These are phyloP conservation scores for Lachancea thermotolerans DNA, from an alignment of 805 yeast species.

Conservation along the genomic window DNA sequence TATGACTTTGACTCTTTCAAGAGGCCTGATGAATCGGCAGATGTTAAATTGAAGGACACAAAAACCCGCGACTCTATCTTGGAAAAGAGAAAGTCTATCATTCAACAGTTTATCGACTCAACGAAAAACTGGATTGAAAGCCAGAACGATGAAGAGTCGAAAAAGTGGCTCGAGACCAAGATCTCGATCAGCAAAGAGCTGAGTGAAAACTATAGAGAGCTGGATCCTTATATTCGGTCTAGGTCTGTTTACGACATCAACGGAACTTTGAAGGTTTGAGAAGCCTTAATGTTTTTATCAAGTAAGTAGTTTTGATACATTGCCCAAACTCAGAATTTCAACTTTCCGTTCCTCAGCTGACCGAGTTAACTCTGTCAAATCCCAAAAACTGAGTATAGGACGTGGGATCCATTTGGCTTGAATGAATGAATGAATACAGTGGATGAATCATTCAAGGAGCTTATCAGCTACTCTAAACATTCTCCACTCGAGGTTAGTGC, in stretches of 20 bases:
- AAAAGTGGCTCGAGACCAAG: slow-evolving; percentile 46
- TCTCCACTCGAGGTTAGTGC: neutral
- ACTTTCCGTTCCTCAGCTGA: too few relatives aligned
- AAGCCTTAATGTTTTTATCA: neutral
- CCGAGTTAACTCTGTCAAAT: too few relatives aligned
- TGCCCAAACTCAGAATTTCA: too few relatives aligned
- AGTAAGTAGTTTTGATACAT: too few relatives aligned
- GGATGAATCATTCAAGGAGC: neutral
- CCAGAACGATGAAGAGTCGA: slow-evolving; percentile 42
- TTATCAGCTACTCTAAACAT: neutral
- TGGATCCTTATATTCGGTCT: slow-evolving; percentile 80
- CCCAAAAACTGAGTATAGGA: too few relatives aligned
- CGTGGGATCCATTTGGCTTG: neutral
- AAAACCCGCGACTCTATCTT: slow-evolving; percentile 40
- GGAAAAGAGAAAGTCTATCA: slow-evolving; percentile 49
- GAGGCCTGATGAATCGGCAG: slow-evolving; percentile 54
- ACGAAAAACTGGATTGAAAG: slow-evolving; percentile 74
- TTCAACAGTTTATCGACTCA: slow-evolving; percentile 48
- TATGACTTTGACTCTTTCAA: slow-evolving; percentile 51
- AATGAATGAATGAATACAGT: slow-evolving; percentile 5
- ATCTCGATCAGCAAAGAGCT: slow-evolving; percentile 46
- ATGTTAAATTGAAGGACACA: slow-evolving; percentile 40
- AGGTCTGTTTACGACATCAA: slow-evolving; percentile 73
- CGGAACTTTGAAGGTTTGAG: slow-evolving; percentile 39
- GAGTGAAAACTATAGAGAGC: slow-evolving; percentile 52